Conservation (phyloP, 441 rosid genomes). For the Francoa sonchifolia region DNA sequence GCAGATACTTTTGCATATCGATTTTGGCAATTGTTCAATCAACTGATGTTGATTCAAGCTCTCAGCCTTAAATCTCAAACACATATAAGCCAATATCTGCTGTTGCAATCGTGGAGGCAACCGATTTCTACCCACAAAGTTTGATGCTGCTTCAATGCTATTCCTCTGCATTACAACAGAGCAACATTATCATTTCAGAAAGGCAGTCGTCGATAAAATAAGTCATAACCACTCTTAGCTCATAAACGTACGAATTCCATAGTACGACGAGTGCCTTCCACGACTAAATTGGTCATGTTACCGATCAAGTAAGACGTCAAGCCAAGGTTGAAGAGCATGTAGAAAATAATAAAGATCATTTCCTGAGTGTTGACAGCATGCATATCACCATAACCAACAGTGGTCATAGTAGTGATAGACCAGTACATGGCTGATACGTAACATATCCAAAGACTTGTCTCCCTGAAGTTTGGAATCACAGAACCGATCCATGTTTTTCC, state of each 20-base stretch:
- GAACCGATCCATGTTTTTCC: slow-evolving; percentile 52
- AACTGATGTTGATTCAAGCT: slow-evolving; percentile 52
- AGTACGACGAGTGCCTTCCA: slow-evolving; percentile 66
- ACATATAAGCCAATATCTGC: slow-evolving; percentile 64
- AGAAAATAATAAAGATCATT: slow-evolving; percentile 44
- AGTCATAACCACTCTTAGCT: no score
- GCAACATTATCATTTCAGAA: not conserved
- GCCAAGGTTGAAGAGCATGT: slow-evolving; percentile 68
- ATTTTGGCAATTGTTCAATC: slow-evolving; percentile 59
- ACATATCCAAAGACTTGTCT: slow-evolving; percentile 40
- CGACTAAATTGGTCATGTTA: slow-evolving; percentile 67
- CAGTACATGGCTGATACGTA: slow-evolving; percentile 55
- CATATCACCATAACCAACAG: slow-evolving; percentile 69
- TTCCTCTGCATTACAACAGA: slow-evolving; percentile 33
- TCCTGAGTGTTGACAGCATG: slow-evolving; percentile 56
- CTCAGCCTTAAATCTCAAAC: slow-evolving; percentile 61
- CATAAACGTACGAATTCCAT: slow-evolving; percentile 58
- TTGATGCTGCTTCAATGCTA: slow-evolving; percentile 49
- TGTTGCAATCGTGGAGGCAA: slow-evolving; percentile 38
- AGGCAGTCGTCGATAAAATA: not conserved
- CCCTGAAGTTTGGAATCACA: slow-evolving; percentile 38
- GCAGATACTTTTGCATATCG: slow-evolving; percentile 54
- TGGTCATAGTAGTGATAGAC: slow-evolving; percentile 74
- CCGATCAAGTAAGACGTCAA: slow-evolving; percentile 59
- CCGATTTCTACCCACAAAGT: slow-evolving; percentile 40